Evolutionary conservation across 2,329 filamentous ascomycete genomes (phyloP).

Genomic region (Phialophora chinensis): DNA sequence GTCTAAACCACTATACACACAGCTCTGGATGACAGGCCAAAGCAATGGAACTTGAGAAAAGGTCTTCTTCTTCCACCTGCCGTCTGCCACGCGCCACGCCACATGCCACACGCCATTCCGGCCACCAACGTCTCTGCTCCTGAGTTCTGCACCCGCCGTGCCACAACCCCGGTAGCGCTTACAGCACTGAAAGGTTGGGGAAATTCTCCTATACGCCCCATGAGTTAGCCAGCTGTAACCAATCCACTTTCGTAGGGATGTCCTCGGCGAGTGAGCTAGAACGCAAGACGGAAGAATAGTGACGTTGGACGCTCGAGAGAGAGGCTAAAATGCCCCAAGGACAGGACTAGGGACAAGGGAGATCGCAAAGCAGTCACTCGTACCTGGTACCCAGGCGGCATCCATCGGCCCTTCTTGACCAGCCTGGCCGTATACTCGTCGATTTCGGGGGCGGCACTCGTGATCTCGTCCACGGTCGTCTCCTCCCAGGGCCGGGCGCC

Average conservation of each 20-base stretch:
- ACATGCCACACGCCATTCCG: not conserved
- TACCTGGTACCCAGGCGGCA: conserved; percentile 98
- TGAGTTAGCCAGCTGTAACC: conserved; percentile 14
- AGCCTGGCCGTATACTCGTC: conserved; percentile 95
- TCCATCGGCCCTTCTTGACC: conserved; percentile 97
- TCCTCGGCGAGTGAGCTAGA: conserved; percentile 23
- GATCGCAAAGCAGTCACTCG: conserved; percentile 44
- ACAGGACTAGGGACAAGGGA: not conserved
- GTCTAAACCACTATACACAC: conserved; percentile 40
- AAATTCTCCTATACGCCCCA: conserved; percentile 80
- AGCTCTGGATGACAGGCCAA: conserved; percentile 20
- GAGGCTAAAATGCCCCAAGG: not conserved
- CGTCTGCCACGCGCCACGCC: not conserved
- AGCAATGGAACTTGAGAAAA: conserved; percentile 13
- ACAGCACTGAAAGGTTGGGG: conserved; percentile 93
- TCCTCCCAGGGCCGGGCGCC: conserved; percentile 93
- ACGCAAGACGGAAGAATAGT: not conserved
- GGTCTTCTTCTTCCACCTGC: not conserved
- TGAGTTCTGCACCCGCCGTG: not conserved
- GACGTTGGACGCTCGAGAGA: not conserved
- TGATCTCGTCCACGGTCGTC: conserved; percentile 96
- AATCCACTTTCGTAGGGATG: not conserved
- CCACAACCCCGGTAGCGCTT: conserved; percentile 54
- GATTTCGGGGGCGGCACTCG: conserved; percentile 91
- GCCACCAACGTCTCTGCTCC: conserved; percentile 1